Evolutionary conservation across 805 yeast genomes (phyloP), one percentile per base, ranked within the genome.

Genomic region (Hanseniaspora nectarophila): DNA sequence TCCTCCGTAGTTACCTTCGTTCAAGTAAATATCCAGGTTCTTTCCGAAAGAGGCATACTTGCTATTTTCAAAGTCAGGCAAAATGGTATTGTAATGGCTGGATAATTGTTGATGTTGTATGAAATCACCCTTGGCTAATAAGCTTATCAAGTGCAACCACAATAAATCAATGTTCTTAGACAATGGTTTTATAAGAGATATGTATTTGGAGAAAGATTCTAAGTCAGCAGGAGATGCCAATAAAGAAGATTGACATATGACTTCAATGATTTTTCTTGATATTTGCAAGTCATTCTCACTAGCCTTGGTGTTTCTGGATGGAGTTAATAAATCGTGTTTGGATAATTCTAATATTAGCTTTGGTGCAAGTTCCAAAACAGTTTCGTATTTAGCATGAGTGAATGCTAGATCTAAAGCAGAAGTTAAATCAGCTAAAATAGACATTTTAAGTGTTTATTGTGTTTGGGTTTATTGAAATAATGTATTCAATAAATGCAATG

Each of bases 1-100:
- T 67, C 85, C 85, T 66, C 87, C 92, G 67, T 89, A 92, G 57
- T 90, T 84, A 40, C 98, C 98, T 69, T 92, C 97, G 82, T 90
- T 87, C 58, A 92, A 76, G 83, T 94, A 86, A 58, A 85, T 81
- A 66, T 92, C 97, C 60, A 92, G 79, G 59, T 81, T 80, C 51
- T 90, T 81, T 23, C 97, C 97, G 64, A 88, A 88, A 45, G 78
- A 76, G 58, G 90, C 71, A 64, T 74, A 85, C 58, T 74, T 71
- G 64, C 85, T 95, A 33, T 73, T 71, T 58, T 86, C 90, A 56
- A 64, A 63, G 60, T 60, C 71, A n/a, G 60, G 56, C 26, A 69
- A 58, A 65, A 87, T 96, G 26, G 88, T 81, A 68, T 92, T 97
- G 70, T 90, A 92, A 64, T 79, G 79, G 13, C 94, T 86, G 39